Base-by-base conservation (phyloP, 108 stramenopile genomes). In the Cyclostephanos tholiformis region DNA sequence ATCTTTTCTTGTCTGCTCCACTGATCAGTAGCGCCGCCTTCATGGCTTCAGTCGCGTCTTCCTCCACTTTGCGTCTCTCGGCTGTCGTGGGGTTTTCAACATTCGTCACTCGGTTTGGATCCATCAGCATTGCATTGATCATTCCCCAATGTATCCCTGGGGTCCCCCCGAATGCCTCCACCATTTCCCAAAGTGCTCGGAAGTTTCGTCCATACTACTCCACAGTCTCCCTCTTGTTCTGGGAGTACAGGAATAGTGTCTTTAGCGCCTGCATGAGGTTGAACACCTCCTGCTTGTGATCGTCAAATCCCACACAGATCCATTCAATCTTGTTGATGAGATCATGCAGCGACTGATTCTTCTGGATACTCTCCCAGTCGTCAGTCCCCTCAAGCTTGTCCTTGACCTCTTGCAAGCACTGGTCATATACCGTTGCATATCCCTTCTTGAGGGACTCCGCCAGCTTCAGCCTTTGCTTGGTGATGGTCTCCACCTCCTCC, bases 1-100 rank as follows among this genome's bases (percentile, higher is more conserved):
- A 72, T 32, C 49, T 50, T 16, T 3, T 63, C 16, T 50, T 62
- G 36, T 60, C 60, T 6, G 71, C 30, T 12, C 50, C 4, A n/a
- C n/a, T n/a, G n/a, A n/a, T n/a, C n/a, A n/a, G n/a, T n/a, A n/a
- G n/a, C n/a, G n/a, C n/a, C n/a, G 50, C 50, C 20, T 51, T 51
- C 50, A 51, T 10, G 4, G 50, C 17, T 10, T 51, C 50, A 4
- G 50, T 7, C 19, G 50, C 20, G 19, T 51, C 50, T 20, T 17
- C 50, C 10, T 20, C 50, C 20, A 10, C 50, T 10, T 20, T 51
- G 7, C 7, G 2, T 17, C 4, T 51, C 10, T 51, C 50, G 4
- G 17, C 19, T 10, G 9, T 10, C 50, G 50, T 51, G 4, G 50
- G 50, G 4, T 17, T 20, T 4, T 4, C 50, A 2, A 17, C 19